A percentile compares a stretch with the other conserved stretches of the same genome.
phyloP scores from a whole-genome alignment of 495 filamentous ascomycete genomes.

The Viridothelium virens region DNA sequence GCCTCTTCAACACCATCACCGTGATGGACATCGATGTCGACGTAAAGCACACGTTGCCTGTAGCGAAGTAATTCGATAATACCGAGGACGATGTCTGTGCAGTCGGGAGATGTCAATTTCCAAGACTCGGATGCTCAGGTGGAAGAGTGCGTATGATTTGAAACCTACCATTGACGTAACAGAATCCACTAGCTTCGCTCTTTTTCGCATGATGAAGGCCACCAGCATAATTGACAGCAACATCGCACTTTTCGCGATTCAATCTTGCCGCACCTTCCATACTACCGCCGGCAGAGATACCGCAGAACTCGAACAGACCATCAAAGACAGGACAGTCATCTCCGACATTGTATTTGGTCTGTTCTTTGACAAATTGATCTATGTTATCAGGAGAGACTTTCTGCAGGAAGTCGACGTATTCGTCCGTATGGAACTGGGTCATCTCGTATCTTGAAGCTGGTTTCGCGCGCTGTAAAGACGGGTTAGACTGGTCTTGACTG shows the following conservation, averaged over 20 bases:
- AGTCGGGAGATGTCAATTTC: slow-evolving; percentile 4
- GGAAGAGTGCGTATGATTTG: neutral
- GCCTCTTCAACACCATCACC: slow-evolving; percentile 97
- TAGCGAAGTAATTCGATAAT: slow-evolving; percentile 92
- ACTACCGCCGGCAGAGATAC: slow-evolving; percentile 91
- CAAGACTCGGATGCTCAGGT: neutral
- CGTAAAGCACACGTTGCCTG: slow-evolving; percentile 89
- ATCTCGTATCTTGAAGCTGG: slow-evolving; percentile 93
- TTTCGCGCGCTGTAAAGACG: slow-evolving; percentile 71
- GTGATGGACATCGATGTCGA: slow-evolving; percentile 98
- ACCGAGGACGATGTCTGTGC: slow-evolving; percentile 84
- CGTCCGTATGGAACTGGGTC: slow-evolving; percentile 99
- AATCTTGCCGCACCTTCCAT: slow-evolving; percentile 94
- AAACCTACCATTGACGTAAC: slow-evolving; percentile 84
- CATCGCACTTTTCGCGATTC: slow-evolving; percentile 90
- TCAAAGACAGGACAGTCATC: slow-evolving; percentile 98
- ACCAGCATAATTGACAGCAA: slow-evolving; percentile 96
- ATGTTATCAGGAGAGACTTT: slow-evolving; percentile 98
- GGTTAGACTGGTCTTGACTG: neutral
- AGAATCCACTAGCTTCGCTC: slow-evolving; percentile 93
- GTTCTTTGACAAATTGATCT: slow-evolving; percentile 86
- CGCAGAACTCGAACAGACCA: slow-evolving; percentile 95
- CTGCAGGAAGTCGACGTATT: slow-evolving; percentile 96
- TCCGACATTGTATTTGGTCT: slow-evolving; percentile 94
- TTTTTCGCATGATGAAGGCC: slow-evolving; percentile 97